phyloP scores from a whole-genome alignment of 1,139 yeast genomes.

The Candida glucosophila region DNA sequence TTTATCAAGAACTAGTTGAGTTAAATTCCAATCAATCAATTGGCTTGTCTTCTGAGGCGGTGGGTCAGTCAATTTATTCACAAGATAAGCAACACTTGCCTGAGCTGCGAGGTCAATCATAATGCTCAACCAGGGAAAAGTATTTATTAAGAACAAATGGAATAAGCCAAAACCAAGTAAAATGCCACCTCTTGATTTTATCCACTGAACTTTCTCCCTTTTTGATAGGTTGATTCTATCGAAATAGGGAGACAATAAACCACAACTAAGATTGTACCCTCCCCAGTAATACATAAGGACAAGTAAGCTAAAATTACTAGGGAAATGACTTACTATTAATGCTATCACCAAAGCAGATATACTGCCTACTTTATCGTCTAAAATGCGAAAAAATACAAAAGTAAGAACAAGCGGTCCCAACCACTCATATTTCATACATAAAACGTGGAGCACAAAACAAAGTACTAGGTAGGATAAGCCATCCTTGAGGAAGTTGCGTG shows the following conservation, averaged over 20 bases:
- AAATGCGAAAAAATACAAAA: slow-evolving; percentile 21
- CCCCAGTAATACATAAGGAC: slow-evolving; percentile 41
- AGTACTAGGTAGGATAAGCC: not conserved
- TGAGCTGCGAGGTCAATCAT: slow-evolving; percentile 49
- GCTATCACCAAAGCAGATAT: slow-evolving; percentile 32
- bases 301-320: slow-evolving; percentile 23
- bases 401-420: not conserved
- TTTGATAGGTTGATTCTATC: slow-evolving; percentile 35
- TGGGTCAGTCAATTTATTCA: slow-evolving; percentile 47
- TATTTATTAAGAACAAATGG: slow-evolving; percentile 32
- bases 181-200: slow-evolving; percentile 46
- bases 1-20: slow-evolving; percentile 24
- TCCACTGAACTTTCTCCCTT: slow-evolving; percentile 45
- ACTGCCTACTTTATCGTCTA: slow-evolving; percentile 40
- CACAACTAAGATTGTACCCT: slow-evolving; percentile 33
- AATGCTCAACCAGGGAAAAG: slow-evolving; percentile 38
- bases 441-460: not conserved
- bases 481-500: not conserved
- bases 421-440: not conserved
- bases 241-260: slow-evolving; percentile 47
- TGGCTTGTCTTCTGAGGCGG: slow-evolving; percentile 27
- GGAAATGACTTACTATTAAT: slow-evolving; percentile 21
- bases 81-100: slow-evolving; percentile 44
- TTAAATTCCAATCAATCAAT: slow-evolving; percentile 22
- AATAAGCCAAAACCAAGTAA: slow-evolving; percentile 52